Evolutionary conservation across 805 yeast genomes (phyloP), one percentile per base, ranked within the genome.

Genomic region (Kazachstania viticola): DNA sequence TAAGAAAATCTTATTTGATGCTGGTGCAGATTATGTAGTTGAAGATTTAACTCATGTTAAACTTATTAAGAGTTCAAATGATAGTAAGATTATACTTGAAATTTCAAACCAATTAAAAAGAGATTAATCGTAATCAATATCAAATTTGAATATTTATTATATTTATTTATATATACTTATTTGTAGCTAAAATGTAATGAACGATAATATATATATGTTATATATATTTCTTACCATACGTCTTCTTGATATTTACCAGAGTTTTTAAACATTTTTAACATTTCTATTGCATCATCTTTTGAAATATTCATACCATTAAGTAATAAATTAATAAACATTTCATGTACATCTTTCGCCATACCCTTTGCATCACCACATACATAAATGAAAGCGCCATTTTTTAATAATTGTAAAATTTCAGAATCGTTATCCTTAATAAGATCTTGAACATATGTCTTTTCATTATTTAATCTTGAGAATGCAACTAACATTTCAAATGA

Each of bases 201-300:
- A 8, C 22, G 11, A 19, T 19, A 19, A 25, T 21, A 13, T 22
- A 22, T 22, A 22, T 22, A 22, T 22, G 25, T 22, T n/a, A n/a
- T 12, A 22, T n/a, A n/a, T n/a, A n/a, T 9, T 14, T 17, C 14
- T 61, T 64, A 88, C 98, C 98, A 88, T 11, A 88, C 95, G 67
- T 88, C 98, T 62, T 91, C 97, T 63, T 88, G 98, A 58, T 84
- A 88, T 60, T 81, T 75, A 54, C 88, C 91, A 47, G 79, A 77
- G 17, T 81, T 74, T 56, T 81, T 82, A 61, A 79, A 69, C 45
- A 77, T 71, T 62, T 83, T 81, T 36, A 84, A 68, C 52, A 80
- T 65, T 36, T 79, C 91, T 33, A 73, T 70, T 9, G 95, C 95
- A 42, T 73, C 75, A 24, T 69, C 79, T 36, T 66, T 69, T 5